Conservation (phyloP, 768 basidiomycete genomes). For the Calvatia gigantea region DNA sequence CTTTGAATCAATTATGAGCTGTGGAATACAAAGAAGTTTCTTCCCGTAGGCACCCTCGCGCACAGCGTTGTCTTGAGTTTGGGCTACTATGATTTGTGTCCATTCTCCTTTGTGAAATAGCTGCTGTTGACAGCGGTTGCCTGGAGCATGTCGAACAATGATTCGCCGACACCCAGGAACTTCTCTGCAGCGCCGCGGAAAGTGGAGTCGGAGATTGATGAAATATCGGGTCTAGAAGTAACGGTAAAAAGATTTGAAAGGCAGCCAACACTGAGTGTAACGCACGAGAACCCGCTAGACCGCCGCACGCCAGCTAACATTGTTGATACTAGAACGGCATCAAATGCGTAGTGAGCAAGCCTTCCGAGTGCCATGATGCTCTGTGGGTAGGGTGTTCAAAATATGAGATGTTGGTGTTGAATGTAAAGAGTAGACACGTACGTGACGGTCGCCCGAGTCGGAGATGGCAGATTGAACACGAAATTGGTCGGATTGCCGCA, state of each 20-base stretch:
- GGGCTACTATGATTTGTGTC: not conserved
- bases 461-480: no score
- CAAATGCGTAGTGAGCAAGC: conserved; percentile 78
- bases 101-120: conserved; percentile 68
- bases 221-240: conserved; percentile 56
- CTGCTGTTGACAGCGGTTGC: conserved; percentile 81
- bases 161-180: conserved; percentile 85
- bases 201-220: conserved; percentile 72
- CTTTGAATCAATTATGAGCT: no score
- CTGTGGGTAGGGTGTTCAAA: not conserved
- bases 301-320: conserved; percentile 88
- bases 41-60: no score
- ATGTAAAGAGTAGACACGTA: no score
- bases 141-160: conserved; percentile 82
- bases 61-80: no score
- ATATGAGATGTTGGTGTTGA: not conserved
- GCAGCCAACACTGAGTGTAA: conserved; percentile 20
- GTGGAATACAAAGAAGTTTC: no score
- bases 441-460: not conserved
- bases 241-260: not conserved
- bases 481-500: not conserved
- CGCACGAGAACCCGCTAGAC: conserved; percentile 88
- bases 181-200: conserved; percentile 72
- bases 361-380: conserved; percentile 59
- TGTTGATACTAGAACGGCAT: conserved; percentile 84